phyloP scores from a whole-genome alignment of 306 rosid genomes.

The Vicia sativa region DNA sequence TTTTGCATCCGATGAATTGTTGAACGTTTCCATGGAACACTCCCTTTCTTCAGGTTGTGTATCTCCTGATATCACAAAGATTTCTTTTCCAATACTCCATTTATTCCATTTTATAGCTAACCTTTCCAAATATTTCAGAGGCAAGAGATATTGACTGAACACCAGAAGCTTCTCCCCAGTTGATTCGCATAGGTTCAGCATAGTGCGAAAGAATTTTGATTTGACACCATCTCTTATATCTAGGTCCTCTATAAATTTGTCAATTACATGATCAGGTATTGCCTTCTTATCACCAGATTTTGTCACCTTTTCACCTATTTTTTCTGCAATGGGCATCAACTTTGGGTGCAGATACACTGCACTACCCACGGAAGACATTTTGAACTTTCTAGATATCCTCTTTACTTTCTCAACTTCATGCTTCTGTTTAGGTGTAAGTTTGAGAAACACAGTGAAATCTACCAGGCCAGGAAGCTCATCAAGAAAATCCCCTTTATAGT shows the following conservation, averaged over 20 bases:
- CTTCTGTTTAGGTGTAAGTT: slow-evolving; percentile 65
- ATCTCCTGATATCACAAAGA: slow-evolving; percentile 86
- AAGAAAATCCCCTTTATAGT: slow-evolving; percentile 91
- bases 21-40: slow-evolving; percentile 79
- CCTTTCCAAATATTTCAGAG: slow-evolving; percentile 82
- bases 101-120: slow-evolving; percentile 61
- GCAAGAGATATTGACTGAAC: slow-evolving; percentile 88
- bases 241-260: slow-evolving; percentile 53
- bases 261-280: slow-evolving; percentile 56
- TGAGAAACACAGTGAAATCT: slow-evolving; percentile 78
- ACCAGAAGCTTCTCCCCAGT: slow-evolving; percentile 84
- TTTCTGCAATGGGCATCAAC: slow-evolving; percentile 58
- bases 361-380: slow-evolving; percentile 73
- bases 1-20: slow-evolving; percentile 70
- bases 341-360: slow-evolving; percentile 83
- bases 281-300: slow-evolving; percentile 47
- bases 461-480: slow-evolving; percentile 96
- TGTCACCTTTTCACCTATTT: slow-evolving; percentile 39
- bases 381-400: slow-evolving; percentile 61
- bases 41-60: slow-evolving; percentile 73
- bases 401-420: slow-evolving; percentile 55
- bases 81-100: slow-evolving; percentile 75
- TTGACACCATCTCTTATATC: slow-evolving; percentile 79
- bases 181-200: slow-evolving; percentile 68
- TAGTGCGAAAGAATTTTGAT: slow-evolving; percentile 68